Conservation (phyloP, 345 rosid species). For the Lepidium aucheri region DNA sequence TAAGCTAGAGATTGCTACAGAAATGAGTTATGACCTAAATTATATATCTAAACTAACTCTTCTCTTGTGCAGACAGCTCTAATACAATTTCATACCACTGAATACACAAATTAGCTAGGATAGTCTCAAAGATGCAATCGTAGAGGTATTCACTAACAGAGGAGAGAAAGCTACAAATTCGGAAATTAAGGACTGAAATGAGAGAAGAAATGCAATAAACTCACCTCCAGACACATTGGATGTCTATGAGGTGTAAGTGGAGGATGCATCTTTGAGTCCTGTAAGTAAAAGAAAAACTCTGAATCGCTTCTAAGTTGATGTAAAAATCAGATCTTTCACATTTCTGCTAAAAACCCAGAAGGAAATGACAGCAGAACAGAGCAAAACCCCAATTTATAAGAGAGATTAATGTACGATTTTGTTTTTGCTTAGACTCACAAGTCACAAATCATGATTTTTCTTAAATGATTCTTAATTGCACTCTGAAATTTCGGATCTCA, state of each 20-base stretch:
- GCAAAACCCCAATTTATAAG: background rate
- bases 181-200: background rate
- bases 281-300: background rate
- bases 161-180: background rate
- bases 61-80: background rate
- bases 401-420: too few species aligned
- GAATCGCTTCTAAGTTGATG: background rate
- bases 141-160: background rate
- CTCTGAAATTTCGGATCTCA: background rate
- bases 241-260: conserved; percentile 85
- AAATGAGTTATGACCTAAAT: background rate
- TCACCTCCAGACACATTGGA: conserved; percentile 87
- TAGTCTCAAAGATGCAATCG: background rate
- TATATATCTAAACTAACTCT: background rate
- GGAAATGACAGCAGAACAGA: background rate
- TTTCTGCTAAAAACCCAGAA: background rate
- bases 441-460: too few species aligned
- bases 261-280: conserved; percentile 63
- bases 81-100: background rate
- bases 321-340: conserved; percentile 11
- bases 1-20: background rate
- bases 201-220: conserved; percentile 11
- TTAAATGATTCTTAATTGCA: background rate
- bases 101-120: background rate
- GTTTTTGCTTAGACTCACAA: too few species aligned